phyloP scores from a whole-genome alignment of 495 filamentous ascomycete genomes.

The Neurospora sp. region DNA sequence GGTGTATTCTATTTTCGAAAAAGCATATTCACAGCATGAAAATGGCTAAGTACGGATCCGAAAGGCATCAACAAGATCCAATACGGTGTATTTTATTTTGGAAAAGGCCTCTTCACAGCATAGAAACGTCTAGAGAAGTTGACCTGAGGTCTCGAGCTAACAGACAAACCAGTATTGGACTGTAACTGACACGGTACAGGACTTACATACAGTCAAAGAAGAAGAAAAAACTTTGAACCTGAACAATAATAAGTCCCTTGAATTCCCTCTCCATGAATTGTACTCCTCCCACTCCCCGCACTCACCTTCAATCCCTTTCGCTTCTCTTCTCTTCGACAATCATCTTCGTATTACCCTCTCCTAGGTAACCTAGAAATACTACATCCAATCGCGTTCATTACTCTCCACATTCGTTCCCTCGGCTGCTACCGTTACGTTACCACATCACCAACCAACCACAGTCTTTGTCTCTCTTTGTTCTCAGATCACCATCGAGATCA shows the following conservation, averaged over 20 bases:
- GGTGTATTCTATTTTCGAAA: neutral
- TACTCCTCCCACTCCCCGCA: neutral
- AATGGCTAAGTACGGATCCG: neutral
- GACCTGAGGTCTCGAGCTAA: too few relatives aligned
- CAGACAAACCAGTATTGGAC: neutral
- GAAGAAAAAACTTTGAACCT: neutral
- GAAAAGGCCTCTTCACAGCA: too few relatives aligned
- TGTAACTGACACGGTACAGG: neutral
- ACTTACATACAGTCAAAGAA: neutral
- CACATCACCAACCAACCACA: neutral
- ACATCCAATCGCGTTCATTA: neutral
- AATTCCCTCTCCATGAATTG: neutral
- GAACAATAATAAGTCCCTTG: neutral
- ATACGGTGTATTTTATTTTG: too few relatives aligned
- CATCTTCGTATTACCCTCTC: neutral
- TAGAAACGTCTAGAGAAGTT: too few relatives aligned
- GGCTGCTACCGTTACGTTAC: neutral
- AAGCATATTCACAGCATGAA: neutral
- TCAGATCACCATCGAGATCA: neutral
- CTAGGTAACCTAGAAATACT: neutral
- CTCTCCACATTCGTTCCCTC: neutral
- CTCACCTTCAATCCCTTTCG: neutral
- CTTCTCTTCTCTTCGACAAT: neutral
- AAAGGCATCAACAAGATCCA: neutral
- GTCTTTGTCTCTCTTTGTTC: neutral